Percentiles rank a stretch among this genome's conserved stretches.
phyloP scores from a whole-genome alignment of 768 basidiomycete genomes.

The Rhodotorula sphaerocarpa region DNA sequence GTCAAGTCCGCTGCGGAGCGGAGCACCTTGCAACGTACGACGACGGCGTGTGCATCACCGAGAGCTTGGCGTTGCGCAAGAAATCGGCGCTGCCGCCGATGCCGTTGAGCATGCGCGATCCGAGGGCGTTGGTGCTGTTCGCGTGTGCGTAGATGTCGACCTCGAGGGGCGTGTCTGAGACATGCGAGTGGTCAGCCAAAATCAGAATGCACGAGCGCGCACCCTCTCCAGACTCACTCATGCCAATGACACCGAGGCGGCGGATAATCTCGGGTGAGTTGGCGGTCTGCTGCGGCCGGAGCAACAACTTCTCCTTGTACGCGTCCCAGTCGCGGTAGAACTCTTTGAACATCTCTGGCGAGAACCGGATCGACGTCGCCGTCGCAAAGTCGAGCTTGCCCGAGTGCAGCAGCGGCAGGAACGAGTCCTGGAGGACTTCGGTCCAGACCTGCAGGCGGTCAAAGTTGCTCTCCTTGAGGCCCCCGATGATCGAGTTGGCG shows the following conservation, averaged over 20 bases:
- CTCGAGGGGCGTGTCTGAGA: slow-evolving; percentile 40
- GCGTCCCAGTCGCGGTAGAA: slow-evolving; percentile 34
- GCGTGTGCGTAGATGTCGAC: slow-evolving; percentile 40
- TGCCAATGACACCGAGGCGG: slow-evolving; percentile 35
- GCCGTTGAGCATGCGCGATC: slow-evolving; percentile 40
- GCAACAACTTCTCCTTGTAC: slow-evolving; percentile 37
- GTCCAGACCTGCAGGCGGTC: slow-evolving; percentile 40
- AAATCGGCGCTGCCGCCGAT: slow-evolving; percentile 38
- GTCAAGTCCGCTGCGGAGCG: neutral
- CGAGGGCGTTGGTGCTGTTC: slow-evolving; percentile 39
- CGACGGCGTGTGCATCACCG: slow-evolving; percentile 40
- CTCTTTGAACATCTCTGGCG: slow-evolving; percentile 36
- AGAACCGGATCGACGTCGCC: slow-evolving; percentile 43
- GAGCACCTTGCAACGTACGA: neutral
- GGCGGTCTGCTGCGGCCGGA: slow-evolving; percentile 39
- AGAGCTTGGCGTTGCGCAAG: slow-evolving; percentile 40
- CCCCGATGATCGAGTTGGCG: slow-evolving; percentile 39
- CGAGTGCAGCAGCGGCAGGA: slow-evolving; percentile 43
- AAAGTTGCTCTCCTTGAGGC: slow-evolving; percentile 34
- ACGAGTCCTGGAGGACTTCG: slow-evolving; percentile 39
- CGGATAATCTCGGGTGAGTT: slow-evolving; percentile 41
- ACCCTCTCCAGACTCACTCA: no score
- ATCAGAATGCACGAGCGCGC: neutral
- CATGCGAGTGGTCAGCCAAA: no score
- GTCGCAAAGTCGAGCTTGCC: slow-evolving; percentile 45